These are phyloP conservation scores for Conticribra guillardii DNA, from an alignment of 108 stramenopile species.

Conservation along the genomic window DNA sequence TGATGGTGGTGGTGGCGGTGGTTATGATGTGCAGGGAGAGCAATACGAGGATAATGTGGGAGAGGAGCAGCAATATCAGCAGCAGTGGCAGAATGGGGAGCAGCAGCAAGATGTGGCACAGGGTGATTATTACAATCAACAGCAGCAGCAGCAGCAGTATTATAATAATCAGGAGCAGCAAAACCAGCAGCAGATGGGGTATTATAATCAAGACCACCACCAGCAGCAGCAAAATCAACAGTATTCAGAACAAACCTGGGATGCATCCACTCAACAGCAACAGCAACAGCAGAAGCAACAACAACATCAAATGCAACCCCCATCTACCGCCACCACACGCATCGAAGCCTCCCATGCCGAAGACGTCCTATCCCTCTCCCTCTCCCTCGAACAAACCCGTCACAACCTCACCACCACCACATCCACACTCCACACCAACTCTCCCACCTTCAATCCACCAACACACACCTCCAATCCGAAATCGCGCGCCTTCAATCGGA, in stretches of 20 bases:
- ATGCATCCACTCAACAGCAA: not conserved
- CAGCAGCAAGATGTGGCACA: conserved; percentile 3
- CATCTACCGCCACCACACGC: conserved; percentile 13
- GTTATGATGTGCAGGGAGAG: too few relatives aligned
- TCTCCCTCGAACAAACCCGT: conserved; percentile 72
- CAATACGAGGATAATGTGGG: too few relatives aligned
- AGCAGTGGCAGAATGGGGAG: too few relatives aligned
- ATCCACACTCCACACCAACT: conserved; percentile 58
- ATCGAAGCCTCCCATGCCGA: conserved; percentile 67
- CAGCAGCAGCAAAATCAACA: not conserved
- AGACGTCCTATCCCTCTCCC: conserved; percentile 67
- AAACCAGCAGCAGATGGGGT: not conserved
- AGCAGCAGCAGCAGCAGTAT: not conserved
- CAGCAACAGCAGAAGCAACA: conserved; percentile 10
- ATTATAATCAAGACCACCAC: conserved; percentile 15
- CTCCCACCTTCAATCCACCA: conserved; percentile 37
- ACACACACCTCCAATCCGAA: conserved; percentile 26
- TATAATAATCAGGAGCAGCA: not conserved
- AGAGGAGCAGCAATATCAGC: too few relatives aligned
- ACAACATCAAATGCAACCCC: conserved; percentile 5
- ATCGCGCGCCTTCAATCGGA: not conserved
- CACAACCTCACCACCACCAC: conserved; percentile 57
- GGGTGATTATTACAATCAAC: not conserved
- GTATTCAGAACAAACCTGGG: not conserved
- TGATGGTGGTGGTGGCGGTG: too few relatives aligned